Evolutionary conservation across 192 early-diverging fungal species (phyloP).

Genomic region (Mortierella hygrophila): DNA sequence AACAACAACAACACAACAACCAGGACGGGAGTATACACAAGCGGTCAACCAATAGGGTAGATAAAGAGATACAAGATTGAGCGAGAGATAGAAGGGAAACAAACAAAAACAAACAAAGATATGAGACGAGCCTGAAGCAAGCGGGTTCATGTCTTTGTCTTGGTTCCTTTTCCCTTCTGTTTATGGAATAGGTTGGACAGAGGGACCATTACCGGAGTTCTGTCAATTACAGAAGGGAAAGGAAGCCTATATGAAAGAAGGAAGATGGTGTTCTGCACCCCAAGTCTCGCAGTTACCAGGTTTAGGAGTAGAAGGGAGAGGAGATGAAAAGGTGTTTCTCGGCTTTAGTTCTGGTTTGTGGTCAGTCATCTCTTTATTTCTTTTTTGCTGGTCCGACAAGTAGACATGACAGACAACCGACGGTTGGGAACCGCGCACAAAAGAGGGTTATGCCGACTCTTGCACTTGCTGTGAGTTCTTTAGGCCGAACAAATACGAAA

Average conservation of each 20-base stretch:
- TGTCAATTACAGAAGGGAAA: neutral
- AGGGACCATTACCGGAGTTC: neutral
- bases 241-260: neutral
- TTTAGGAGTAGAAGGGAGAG: no score
- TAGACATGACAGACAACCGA: neutral
- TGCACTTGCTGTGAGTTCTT: neutral
- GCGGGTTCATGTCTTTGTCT: neutral
- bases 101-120: neutral
- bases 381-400: neutral
- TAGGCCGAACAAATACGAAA: neutral
- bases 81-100: constrained; percentile 3
- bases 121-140: neutral
- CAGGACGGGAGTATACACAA: neutral
- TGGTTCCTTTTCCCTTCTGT: neutral
- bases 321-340: no score
- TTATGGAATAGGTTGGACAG: neutral
- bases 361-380: neutral
- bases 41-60: neutral
- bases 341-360: no score
- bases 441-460: neutral
- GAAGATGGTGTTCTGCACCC: neutral
- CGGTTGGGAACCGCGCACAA: neutral
- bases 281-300: neutral
- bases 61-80: neutral
- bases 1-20: neutral